Conservation (phyloP, 176 grass and related monocot species). For the Musa schizocarpa region DNA sequence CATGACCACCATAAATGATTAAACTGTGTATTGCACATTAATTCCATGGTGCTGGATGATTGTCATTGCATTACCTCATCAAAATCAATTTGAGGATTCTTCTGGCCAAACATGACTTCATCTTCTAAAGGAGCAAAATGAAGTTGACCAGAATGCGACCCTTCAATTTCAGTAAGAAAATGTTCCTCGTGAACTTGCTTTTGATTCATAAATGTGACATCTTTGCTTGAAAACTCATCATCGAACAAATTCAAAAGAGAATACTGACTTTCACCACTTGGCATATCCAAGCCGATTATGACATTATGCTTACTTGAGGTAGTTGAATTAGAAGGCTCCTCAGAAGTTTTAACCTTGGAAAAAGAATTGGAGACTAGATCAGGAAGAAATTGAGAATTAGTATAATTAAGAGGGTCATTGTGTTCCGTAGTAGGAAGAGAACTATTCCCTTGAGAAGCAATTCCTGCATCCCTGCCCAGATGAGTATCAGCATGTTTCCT, state of each 20-base stretch:
- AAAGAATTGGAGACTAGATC: neutral
- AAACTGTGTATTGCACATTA: constrained; percentile 9
- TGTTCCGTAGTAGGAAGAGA: neutral
- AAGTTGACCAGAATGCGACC: neutral
- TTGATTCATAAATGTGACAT: neutral
- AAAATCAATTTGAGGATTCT: neutral
- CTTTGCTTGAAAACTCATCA: neutral
- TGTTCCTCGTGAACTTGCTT: neutral
- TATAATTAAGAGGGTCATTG: neutral
- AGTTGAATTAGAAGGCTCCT: neutral
- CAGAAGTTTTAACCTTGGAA: neutral
- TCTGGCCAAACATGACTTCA: neutral
- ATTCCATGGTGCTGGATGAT: constrained; percentile 18
- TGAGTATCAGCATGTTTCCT: too few relatives aligned
- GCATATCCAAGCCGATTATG: constrained; percentile 10
- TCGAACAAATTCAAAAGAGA: neutral
- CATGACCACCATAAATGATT: constrained; percentile 25
- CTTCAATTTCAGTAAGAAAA: neutral
- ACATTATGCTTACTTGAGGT: constrained; percentile 14
- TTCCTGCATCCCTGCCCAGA: neutral
- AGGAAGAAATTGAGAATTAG: neutral
- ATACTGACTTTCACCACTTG: constrained; percentile 19
- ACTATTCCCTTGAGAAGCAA: neutral
- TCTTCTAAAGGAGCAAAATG: constrained; percentile 1
- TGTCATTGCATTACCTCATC: constrained; percentile 33